A percentile compares a stretch with the other conserved stretches of the same genome.
These are phyloP conservation scores for Coprinellus micaceus DNA, from an alignment of 768 basidiomycete genomes.

Conservation along the genomic window DNA sequence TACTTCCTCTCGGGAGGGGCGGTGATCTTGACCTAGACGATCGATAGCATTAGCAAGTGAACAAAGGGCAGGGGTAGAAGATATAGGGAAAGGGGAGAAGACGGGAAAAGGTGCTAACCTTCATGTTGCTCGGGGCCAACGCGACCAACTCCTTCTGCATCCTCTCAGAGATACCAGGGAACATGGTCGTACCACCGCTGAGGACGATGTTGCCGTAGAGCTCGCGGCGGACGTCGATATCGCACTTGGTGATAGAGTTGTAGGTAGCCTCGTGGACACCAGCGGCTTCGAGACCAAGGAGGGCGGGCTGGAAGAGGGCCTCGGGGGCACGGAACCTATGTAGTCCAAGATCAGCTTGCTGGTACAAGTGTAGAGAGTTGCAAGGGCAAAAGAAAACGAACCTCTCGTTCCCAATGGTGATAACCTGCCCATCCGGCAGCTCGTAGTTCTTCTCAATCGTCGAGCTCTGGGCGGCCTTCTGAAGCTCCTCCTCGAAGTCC, in stretches of 20 bases:
- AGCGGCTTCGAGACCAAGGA: constrained; percentile 84
- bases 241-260: constrained; percentile 60
- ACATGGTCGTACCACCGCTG: constrained; percentile 58
- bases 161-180: constrained; percentile 54
- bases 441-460: constrained; percentile 85
- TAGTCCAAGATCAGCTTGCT: constrained; percentile 13
- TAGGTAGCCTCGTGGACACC: constrained; percentile 91
- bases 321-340: constrained; percentile 86
- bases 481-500: constrained; percentile 85
- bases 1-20: constrained; percentile 83
- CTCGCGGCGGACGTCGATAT: constrained; percentile 51
- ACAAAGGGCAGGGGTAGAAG: constrained; percentile 3
- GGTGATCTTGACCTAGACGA: constrained; percentile 50
- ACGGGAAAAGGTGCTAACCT: constrained; percentile 35
- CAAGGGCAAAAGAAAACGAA: too few relatives aligned
- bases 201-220: constrained; percentile 52
- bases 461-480: constrained; percentile 77
- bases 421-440: constrained; percentile 82
- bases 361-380: too few relatives aligned
- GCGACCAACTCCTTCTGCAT: constrained; percentile 66
- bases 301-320: constrained; percentile 88
- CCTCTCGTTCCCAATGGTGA: constrained; percentile 85
- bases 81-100: neutral
- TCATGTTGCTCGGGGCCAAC: constrained; percentile 75
- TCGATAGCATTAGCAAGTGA: constrained; percentile 40